Conservation (phyloP, 2,329 filamentous ascomycete genomes). For the Pseudocercospora musae region DNA sequence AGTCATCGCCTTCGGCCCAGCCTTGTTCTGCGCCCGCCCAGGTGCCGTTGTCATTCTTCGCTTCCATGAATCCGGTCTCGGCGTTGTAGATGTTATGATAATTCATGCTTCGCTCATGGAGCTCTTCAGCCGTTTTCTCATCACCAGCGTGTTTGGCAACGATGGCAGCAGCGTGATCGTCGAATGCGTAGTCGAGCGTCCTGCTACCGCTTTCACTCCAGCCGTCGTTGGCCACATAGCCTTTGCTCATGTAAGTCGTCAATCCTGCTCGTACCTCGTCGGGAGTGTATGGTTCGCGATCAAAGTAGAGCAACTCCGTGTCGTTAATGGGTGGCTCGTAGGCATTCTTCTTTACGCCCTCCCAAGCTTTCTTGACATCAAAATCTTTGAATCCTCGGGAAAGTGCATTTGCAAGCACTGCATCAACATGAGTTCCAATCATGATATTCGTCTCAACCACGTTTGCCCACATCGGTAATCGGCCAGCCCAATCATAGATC, state of each 20-base stretch:
- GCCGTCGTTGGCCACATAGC: constrained; percentile 49
- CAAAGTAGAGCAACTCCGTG: constrained; percentile 46
- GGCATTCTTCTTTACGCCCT: constrained; percentile 45
- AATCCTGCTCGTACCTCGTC: constrained; percentile 48
- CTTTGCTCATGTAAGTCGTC: constrained; percentile 44
- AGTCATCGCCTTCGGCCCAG: constrained; percentile 51
- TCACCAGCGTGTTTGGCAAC: constrained; percentile 41
- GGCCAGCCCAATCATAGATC: constrained; percentile 48
- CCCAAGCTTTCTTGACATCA: constrained; percentile 44
- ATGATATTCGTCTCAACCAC: constrained; percentile 52
- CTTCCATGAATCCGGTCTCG: constrained; percentile 47
- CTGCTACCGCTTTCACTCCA: constrained; percentile 49
- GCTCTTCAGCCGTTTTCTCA: constrained; percentile 30
- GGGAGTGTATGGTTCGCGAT: constrained; percentile 46
- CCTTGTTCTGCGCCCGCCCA: constrained; percentile 46
- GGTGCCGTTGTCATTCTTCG: constrained; percentile 47
- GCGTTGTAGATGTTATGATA: constrained; percentile 45
- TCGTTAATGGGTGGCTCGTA: constrained; percentile 46
- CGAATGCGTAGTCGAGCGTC: constrained; percentile 49
- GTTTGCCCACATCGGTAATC: constrained; percentile 51
- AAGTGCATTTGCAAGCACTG: constrained; percentile 48
- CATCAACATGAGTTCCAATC: constrained; percentile 50
- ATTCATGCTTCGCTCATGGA: constrained; percentile 41
- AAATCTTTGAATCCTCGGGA: constrained; percentile 44
- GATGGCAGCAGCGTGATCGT: constrained; percentile 46